Evolutionary conservation across 306 rosid genomes (phyloP).

Genomic region (Castanopsis chinensis): DNA sequence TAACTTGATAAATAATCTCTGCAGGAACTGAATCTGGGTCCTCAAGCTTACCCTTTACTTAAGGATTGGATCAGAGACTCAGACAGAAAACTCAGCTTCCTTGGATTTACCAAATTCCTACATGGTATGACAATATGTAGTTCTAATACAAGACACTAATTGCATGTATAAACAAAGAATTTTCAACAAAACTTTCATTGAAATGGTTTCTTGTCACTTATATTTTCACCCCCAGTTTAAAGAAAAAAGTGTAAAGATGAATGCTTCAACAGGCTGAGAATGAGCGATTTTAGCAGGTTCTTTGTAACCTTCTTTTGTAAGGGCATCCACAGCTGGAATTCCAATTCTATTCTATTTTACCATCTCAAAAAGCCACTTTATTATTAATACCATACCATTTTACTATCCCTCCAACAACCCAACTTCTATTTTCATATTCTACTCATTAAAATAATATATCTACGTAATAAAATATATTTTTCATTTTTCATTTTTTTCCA

Average conservation of each 20-base stretch:
- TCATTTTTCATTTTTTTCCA: too few species aligned
- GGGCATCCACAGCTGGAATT: too few species aligned
- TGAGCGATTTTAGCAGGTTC: conserved; percentile 17
- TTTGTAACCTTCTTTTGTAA: conserved; percentile 13
- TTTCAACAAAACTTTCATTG: conserved; percentile 22
- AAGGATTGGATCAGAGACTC: conserved; percentile 83
- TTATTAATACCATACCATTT: too few species aligned
- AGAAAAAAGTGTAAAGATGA: conserved; percentile 30
- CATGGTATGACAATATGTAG: conserved; percentile 82
- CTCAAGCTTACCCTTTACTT: conserved; percentile 64
- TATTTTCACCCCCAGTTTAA: conserved; percentile 22
- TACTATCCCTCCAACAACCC: too few species aligned
- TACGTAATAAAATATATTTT: too few species aligned
- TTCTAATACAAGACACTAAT: conserved; percentile 64
- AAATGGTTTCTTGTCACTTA: conserved; percentile 35
- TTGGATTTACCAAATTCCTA: conserved; percentile 82
- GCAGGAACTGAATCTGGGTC: conserved; percentile 89
- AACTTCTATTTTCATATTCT: too few species aligned
- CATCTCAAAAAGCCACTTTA: too few species aligned
- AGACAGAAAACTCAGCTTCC: conserved; percentile 82
- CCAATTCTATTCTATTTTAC: too few species aligned
- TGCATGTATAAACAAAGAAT: conserved; percentile 30
- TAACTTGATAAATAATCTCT: conserved; percentile 22
- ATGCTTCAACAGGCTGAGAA: conserved; percentile 21
- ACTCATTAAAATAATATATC: too few species aligned